phyloP scores from a whole-genome alignment of 106 monocot genomes.

The Phalaenopsis equestris region DNA sequence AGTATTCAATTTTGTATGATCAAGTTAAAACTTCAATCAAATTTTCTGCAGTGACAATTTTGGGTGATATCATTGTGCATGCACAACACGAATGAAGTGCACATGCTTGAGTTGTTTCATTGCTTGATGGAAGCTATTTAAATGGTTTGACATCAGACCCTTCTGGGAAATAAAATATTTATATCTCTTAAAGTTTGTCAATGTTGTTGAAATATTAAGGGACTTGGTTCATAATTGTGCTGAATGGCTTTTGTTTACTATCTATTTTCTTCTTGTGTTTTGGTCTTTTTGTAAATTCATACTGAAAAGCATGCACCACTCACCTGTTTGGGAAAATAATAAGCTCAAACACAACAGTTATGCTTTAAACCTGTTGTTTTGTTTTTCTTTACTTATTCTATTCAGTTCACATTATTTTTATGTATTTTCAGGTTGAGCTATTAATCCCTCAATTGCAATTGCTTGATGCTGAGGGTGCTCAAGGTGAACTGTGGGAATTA shows the following conservation, averaged over 20 bases:
- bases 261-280: not conserved
- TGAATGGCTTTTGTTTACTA: not conserved
- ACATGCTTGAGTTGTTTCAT: too few relatives aligned
- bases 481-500: conserved; percentile 78
- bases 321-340: not conserved
- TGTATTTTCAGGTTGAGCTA: conserved; percentile 63
- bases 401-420: conserved; percentile 1
- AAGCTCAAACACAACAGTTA: not conserved
- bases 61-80: too few relatives aligned
- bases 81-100: too few relatives aligned
- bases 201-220: not conserved
- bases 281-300: not conserved
- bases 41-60: too few relatives aligned
- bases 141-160: not conserved
- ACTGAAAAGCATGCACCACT: not conserved
- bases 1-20: too few relatives aligned
- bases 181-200: not conserved
- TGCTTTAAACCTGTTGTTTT: not conserved
- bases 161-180: not conserved
- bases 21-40: too few relatives aligned
- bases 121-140: not conserved
- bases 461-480: conserved; percentile 92
- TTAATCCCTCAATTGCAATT: conserved; percentile 88
- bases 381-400: not conserved
- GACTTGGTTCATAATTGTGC: not conserved